Conservation (phyloP, 1,284 basidiomycete species). For the Apiotrichum sp. region DNA sequence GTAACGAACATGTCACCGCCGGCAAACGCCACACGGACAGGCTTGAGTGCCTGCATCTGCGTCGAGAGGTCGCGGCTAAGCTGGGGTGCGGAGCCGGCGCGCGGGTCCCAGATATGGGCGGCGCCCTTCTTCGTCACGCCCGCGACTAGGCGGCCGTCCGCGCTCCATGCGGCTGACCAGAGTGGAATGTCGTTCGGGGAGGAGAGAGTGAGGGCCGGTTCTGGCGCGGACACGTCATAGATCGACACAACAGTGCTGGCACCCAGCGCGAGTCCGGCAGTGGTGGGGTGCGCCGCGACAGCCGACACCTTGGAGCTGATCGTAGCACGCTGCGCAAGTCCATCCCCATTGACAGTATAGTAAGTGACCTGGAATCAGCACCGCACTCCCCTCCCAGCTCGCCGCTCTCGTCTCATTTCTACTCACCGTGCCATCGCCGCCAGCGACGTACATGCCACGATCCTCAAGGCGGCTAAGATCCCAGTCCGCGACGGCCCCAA, state of each 20-base stretch:
- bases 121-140: slow-evolving; percentile 41
- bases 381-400: background rate
- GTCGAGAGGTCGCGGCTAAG: slow-evolving; percentile 20
- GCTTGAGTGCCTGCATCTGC: slow-evolving; percentile 40
- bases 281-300: slow-evolving; percentile 46
- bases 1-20: slow-evolving; percentile 45
- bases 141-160: slow-evolving; percentile 38
- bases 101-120: slow-evolving; percentile 41
- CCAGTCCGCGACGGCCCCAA: slow-evolving; percentile 38
- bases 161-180: slow-evolving; percentile 44
- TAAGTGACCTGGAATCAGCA: slow-evolving; percentile 7
- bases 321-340: background rate
- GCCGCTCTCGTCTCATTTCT: too few species aligned
- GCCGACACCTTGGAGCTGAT: slow-evolving; percentile 27
- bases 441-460: slow-evolving; percentile 27
- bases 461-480: slow-evolving; percentile 36
- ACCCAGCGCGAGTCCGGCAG: slow-evolving; percentile 37
- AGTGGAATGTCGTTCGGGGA: slow-evolving; percentile 19
- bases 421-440: slow-evolving; percentile 32
- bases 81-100: slow-evolving; percentile 20
- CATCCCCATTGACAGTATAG: background rate
- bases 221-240: slow-evolving; percentile 32
- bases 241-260: slow-evolving; percentile 31
- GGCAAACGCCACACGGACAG: slow-evolving; percentile 32
- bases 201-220: slow-evolving; percentile 18